These are phyloP conservation scores for Tylopilus orsonianus DNA, from an alignment of 1,284 basidiomycete species.

Conservation along the genomic window DNA sequence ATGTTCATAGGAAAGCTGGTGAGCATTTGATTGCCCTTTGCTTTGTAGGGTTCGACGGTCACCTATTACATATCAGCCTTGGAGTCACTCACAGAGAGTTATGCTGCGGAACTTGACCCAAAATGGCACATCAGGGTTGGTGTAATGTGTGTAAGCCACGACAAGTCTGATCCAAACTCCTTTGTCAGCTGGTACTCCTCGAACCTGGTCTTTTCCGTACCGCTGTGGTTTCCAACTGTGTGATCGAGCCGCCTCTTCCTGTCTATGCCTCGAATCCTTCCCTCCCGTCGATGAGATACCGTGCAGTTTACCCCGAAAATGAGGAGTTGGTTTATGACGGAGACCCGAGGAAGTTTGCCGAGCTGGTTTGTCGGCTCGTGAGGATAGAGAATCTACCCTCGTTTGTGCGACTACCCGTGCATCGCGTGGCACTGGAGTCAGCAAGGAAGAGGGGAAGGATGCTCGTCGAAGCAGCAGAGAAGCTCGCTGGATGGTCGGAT, in stretches of 20 bases:
- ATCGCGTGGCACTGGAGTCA: slow-evolving; percentile 24
- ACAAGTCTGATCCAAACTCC: slow-evolving; percentile 9
- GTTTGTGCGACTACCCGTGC: slow-evolving; percentile 28
- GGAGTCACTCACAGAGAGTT: slow-evolving; percentile 30
- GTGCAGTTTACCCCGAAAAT: slow-evolving; percentile 21
- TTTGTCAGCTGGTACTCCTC: slow-evolving; percentile 24
- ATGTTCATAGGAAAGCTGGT: slow-evolving; percentile 24
- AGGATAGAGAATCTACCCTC: slow-evolving; percentile 18
- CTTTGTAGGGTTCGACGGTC: background rate
- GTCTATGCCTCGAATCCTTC: slow-evolving; percentile 27
- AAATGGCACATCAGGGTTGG: slow-evolving; percentile 30
- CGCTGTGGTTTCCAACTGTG: slow-evolving; percentile 7
- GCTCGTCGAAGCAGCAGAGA: slow-evolving; percentile 25
- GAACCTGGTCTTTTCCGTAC: slow-evolving; percentile 31
- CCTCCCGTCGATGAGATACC: slow-evolving; percentile 28
- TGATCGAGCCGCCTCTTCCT: slow-evolving; percentile 15
- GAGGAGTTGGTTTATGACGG: slow-evolving; percentile 21
- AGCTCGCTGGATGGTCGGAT: slow-evolving; percentile 23
- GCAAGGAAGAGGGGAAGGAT: slow-evolving; percentile 23
- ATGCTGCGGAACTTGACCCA: slow-evolving; percentile 28
- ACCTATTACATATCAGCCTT: slow-evolving; percentile 24
- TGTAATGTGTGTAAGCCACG: background rate
- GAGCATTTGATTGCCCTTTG: background rate
- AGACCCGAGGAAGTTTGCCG: slow-evolving; percentile 28
- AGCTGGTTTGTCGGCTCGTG: slow-evolving; percentile 19